These are phyloP conservation scores for Pythium rishiriense DNA, from an alignment of 352 stramenopile genomes.

Conservation along the genomic window DNA sequence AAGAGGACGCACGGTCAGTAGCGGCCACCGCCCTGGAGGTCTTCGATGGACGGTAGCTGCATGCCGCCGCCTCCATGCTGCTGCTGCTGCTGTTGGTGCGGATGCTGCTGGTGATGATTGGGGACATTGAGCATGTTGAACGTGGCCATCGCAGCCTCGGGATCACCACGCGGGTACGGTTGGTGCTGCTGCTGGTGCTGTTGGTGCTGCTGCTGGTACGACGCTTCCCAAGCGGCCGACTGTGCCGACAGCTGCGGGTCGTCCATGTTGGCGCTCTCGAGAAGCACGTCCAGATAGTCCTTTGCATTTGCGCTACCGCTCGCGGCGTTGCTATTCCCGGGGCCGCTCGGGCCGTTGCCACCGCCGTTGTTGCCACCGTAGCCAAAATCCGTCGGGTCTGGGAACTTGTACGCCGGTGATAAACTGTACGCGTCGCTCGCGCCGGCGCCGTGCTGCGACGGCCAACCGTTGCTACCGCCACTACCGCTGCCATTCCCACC, in stretches of 20 bases:
- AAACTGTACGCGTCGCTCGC: neutral
- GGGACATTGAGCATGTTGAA: neutral
- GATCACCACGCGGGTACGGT: neutral
- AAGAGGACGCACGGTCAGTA: too few species aligned
- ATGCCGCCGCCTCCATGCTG: neutral
- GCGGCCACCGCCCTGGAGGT: neutral
- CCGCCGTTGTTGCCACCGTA: neutral
- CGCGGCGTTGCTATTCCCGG: too few species aligned
- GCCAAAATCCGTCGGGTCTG: neutral
- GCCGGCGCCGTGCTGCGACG: neutral
- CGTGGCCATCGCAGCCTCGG: slow-evolving; percentile 4
- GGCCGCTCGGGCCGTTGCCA: neutral
- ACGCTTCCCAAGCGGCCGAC: slow-evolving; percentile 24
- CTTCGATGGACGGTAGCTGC: slow-evolving; percentile 11
- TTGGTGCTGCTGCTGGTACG: slow-evolving; percentile 20
- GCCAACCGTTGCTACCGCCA: neutral
- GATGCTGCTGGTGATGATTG: too few species aligned
- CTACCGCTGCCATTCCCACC: too few species aligned
- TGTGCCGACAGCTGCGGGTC: slow-evolving; percentile 40
- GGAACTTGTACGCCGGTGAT: slow-evolving; percentile 9
- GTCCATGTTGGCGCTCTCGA: slow-evolving; percentile 57
- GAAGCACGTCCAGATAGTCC: slow-evolving; percentile 62
- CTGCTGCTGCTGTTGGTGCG: too few species aligned
- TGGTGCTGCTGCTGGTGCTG: slow-evolving; percentile 35
- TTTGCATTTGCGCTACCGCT: slow-evolving; percentile 12